Evolutionary conservation across 306 rosid species (phyloP).

Genomic region (Cercis canadensis): DNA sequence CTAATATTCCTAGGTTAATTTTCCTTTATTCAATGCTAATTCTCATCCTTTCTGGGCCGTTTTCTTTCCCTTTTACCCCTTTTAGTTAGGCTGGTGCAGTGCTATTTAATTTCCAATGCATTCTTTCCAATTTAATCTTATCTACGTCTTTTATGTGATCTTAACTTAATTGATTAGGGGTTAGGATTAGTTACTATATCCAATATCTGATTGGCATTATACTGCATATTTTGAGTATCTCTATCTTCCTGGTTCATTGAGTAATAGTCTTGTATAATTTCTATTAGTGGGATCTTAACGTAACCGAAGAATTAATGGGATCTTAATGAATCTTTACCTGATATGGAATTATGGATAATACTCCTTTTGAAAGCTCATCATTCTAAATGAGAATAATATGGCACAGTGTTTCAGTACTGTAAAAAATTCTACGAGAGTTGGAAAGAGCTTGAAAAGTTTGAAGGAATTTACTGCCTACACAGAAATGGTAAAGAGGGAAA

Average conservation of each 20-base stretch:
- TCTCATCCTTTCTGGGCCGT: neutral
- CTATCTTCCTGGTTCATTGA: neutral
- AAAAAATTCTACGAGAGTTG: neutral
- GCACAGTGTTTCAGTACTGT: slow-evolving; percentile 8
- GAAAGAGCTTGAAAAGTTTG: slow-evolving; percentile 16
- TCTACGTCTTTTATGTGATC: neutral
- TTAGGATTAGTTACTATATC: neutral
- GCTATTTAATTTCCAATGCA: neutral
- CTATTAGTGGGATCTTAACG: too few species aligned
- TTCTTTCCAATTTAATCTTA: neutral
- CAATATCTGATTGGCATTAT: neutral
- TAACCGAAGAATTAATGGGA: neutral
- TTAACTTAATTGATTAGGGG: neutral
- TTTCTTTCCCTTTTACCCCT: neutral
- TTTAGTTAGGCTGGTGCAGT: neutral
- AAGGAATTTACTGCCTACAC: too few species aligned
- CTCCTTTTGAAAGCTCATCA: slow-evolving; percentile 1
- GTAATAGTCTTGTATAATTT: too few species aligned
- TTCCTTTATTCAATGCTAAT: neutral
- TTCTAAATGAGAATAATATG: neutral
- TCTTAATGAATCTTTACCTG: slow-evolving; percentile 10
- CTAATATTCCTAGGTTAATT: neutral
- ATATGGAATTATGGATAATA: neutral
- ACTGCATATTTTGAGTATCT: neutral
- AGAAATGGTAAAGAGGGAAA: slow-evolving; percentile 2